Evolutionary conservation across 805 yeast species (phyloP), one percentile per base, ranked within the genome.

Genomic region (Candida taoyuanica): DNA sequence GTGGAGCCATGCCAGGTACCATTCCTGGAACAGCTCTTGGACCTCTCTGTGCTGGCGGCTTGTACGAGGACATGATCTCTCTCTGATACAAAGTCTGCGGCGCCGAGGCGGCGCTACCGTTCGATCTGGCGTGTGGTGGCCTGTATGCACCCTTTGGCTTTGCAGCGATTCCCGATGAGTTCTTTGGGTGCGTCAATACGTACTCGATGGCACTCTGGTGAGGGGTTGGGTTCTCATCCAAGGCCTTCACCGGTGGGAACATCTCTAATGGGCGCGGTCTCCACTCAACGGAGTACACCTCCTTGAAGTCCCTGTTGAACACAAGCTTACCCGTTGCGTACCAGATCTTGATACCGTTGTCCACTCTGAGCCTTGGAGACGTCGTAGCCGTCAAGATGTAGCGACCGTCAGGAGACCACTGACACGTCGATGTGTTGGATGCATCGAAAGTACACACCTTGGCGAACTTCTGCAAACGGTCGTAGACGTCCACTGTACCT

Each of bases 341-440:
- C 96, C 98, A 93, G 53, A 93, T 71, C 63, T 86, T 85, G 52
- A 83, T 80, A 43, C 97, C 91, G 60, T 93, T 93, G 64, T 94
- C 99, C 29, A 93, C 99, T 56, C 98, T 79, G 52, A 93, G 74
- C 53, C 99, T 76, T 47, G 99, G 99, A 16, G 96, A 79, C 0
- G 98, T 93, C 5, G 98, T 94, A 15, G 98, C 98, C 13, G 98
- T 91, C 61, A 93, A 67, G 41, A 93, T 78, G 57, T 73, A 88
- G 55, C 93, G 79, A 27, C 98, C 98, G 64, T 93, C 95, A 8
- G 99, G 99, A 3, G 94, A 81, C 98, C 98, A 93, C 60, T 85
- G 86, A 61, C 96, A 91, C 31, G 83, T 94, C n/a, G 95, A 82
- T 13, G 98, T 88, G 67, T 93, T 94, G 31, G 96, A 67, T 12